Percentiles rank a stretch among this genome's conserved stretches.
Conservation (phyloP, 75 land plant species). For the Sequoia sempervirens region DNA sequence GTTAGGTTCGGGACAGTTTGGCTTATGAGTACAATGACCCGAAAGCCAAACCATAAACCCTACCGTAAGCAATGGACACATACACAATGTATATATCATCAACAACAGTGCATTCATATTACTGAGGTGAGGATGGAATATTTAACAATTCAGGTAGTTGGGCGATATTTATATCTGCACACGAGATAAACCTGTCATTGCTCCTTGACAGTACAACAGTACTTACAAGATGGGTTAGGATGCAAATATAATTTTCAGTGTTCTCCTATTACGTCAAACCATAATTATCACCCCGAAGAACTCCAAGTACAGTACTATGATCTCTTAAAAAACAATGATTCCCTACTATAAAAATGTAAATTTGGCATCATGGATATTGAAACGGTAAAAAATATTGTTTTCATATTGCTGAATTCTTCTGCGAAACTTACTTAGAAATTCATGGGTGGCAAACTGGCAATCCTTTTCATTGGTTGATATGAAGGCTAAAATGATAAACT, state of each 20-base stretch:
- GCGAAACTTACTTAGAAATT: not conserved
- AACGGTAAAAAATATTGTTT: not conserved
- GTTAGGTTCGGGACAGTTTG: conserved; percentile 4
- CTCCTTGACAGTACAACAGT: conserved; percentile 2
- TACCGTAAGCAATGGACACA: not conserved
- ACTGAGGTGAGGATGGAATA: not conserved
- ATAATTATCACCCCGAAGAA: not conserved
- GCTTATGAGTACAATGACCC: not conserved
- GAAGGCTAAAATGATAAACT: not conserved
- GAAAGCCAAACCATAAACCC: conserved; percentile 8
- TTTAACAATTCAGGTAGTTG: not conserved
- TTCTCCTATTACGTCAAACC: not conserved
- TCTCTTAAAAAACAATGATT: not conserved
- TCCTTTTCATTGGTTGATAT: not conserved
- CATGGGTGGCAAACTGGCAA: not conserved
- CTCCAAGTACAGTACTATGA: not conserved
- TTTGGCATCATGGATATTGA: not conserved
- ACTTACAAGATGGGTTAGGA: not conserved
- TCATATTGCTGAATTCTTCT: not conserved
- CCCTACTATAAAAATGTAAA: not conserved
- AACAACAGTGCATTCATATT: not conserved
- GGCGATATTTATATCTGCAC: conserved; percentile 5
- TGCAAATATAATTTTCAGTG: not conserved
- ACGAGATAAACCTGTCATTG: conserved; percentile 8
- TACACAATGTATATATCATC: conserved; percentile 3